Evolutionary conservation across 2,329 filamentous ascomycete genomes (phyloP).

Genomic region (Paraphoma sp.): DNA sequence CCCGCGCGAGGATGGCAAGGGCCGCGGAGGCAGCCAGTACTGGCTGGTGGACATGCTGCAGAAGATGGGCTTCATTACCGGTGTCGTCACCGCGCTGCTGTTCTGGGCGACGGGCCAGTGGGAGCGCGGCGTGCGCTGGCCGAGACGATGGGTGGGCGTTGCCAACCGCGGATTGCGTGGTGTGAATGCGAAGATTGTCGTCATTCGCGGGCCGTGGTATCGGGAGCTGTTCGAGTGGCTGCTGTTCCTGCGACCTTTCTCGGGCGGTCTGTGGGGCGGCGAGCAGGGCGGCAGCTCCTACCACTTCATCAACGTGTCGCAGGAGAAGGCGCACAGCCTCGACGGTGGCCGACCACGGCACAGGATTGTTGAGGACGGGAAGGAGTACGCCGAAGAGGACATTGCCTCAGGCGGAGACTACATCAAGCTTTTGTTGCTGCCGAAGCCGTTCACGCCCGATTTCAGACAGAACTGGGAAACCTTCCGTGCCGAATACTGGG

Average conservation of each 20-base stretch:
- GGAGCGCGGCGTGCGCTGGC: slow-evolving; percentile 94
- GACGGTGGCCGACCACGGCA: slow-evolving; percentile 35
- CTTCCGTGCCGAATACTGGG: slow-evolving; percentile 95
- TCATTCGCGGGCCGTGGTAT: slow-evolving; percentile 84
- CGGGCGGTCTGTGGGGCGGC: slow-evolving; percentile 48
- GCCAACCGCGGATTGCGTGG: slow-evolving; percentile 88
- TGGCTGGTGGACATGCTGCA: slow-evolving; percentile 92
- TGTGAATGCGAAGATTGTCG: slow-evolving; percentile 96
- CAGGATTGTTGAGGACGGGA: slow-evolving; percentile 63
- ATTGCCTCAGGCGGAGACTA: slow-evolving; percentile 88
- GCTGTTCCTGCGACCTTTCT: slow-evolving; percentile 79
- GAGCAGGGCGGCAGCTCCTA: slow-evolving; percentile 71
- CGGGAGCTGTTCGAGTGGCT: slow-evolving; percentile 75
- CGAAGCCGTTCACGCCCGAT: slow-evolving; percentile 92
- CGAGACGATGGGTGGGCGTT: slow-evolving; percentile 85
- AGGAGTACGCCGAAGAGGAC: slow-evolving; percentile 79
- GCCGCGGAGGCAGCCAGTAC: slow-evolving; percentile 92
- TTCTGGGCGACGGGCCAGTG: slow-evolving; percentile 97
- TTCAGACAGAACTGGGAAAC: slow-evolving; percentile 98
- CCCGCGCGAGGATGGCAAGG: slow-evolving; percentile 92
- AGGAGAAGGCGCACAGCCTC: slow-evolving; percentile 39
- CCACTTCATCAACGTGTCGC: slow-evolving; percentile 73
- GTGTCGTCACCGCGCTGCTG: slow-evolving; percentile 82
- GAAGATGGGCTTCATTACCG: slow-evolving; percentile 90
- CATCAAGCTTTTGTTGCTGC: slow-evolving; percentile 86